Evolutionary conservation across 441 rosid genomes (phyloP), one percentile per base, ranked within the genome.

Genomic region (Adansonia grandidieri): DNA sequence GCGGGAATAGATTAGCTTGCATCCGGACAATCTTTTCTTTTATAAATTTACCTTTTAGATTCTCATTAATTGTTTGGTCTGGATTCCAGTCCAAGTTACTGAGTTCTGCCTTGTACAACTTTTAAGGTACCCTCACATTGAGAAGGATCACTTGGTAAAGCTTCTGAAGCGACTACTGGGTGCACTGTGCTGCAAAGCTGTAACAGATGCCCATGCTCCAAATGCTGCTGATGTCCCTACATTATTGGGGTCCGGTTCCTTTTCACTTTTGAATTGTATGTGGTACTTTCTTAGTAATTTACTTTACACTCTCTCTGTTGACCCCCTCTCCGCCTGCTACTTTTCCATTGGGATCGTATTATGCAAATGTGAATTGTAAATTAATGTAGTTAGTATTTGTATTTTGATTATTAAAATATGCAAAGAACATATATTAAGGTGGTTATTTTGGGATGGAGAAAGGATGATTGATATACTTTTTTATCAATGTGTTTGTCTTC

Each of bases 221-320:
- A 87, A 75, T 82, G 97, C 97, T 71, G 93, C 91, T 87, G 91
- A 89, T 75, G 97, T 89, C 82, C 94, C 94, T 78, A 90, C 97
- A 42, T 84, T 96, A 71, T 73, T 92, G 82, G 97, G 97, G 80
- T 82, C 84, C 76, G 93, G 91, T 82, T 82, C 89, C 77, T 92
- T 89, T 85, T 90, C 97, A 14, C 91, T 92, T 81, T 80, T 92
- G 85, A 81, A 89, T 79, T 48, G 99, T 96, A 76, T 37, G 78
- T 76, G 76, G 72, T 44, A 74, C 71, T 40, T 68, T 44, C 70
- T 22, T 76, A 51, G 61, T 70, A 64, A 75, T 81, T 80, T 76
- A 61, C 69, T 70, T 50, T 53, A 37, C 28, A 70, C 60, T 79
- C 40, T 15, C 56, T 58, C 17, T 61, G 32, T 9, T 54, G 7